Evolutionary conservation across 352 stramenopile genomes (phyloP), one percentile per base, ranked within the genome.

Genomic region (Globisporangium carolinianum): DNA sequence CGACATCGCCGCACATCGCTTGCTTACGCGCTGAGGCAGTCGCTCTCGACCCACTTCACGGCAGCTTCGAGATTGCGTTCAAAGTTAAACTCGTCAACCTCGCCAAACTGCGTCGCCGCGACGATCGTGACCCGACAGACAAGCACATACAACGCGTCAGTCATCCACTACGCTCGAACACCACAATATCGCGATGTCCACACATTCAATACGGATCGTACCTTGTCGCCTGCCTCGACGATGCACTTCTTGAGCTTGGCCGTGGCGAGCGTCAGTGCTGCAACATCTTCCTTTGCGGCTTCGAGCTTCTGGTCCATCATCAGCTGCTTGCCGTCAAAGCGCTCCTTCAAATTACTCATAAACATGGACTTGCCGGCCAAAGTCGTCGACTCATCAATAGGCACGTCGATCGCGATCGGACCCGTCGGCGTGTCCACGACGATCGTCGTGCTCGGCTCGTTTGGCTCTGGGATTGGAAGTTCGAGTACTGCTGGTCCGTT

Each of bases 281-380:
- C 49, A 2, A 72, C 24, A 5, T 63, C 42, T 5, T 64, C 12
- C 7, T 60, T 41, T 0, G 65, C 15, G 12, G 53, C 14, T 1
- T n/a, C 57, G 10, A 53, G 41, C 39, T 63, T 18, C 3, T 6
- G 6, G 6, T 50, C 4, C 35, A 72, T 68, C 42, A 32, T 18
- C 5, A 50, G 39, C 18, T 66, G 68, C 51, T 72, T 68, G 9
- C 12, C 47, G n/a, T 60, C 55, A 55, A 72, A 72, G 24, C 65
- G 36, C 0, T 57, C 48, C 50, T 68, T 72, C 12, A 57, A 24
- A 24, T 24, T 24, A 24, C 24, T 64, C 57, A 72, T 65, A 36
- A 47, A 60, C 0, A 35, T 39, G n/a, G 1, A 8, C 6, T 42
- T 24, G n/a, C 50, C 24, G 9, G 41, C 6, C 47, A 36, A 17